Evolutionary conservation across 768 basidiomycete genomes (phyloP).

Genomic region (Termitomyces sp.): DNA sequence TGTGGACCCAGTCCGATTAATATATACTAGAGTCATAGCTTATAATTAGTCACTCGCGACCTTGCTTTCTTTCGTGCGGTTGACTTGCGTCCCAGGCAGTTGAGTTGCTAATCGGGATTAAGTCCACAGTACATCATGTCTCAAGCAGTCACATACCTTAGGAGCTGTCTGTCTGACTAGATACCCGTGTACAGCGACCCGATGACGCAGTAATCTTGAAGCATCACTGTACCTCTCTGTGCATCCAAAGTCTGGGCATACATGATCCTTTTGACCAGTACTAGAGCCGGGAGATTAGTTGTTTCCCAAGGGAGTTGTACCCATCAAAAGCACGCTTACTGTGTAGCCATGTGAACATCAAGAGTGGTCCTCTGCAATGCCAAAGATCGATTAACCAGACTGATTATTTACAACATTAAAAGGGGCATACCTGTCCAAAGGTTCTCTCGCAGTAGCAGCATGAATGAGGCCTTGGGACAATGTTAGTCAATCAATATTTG

Average conservation of each 20-base stretch:
- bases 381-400: neutral
- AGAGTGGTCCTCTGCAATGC: conserved; percentile 22
- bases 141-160: conserved; percentile 8
- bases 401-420: neutral
- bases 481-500: neutral
- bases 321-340: conserved; percentile 10
- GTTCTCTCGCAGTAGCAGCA: conserved; percentile 17
- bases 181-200: conserved; percentile 20
- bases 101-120: conserved; percentile 3
- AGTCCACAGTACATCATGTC: neutral
- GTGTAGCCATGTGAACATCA: conserved; percentile 22
- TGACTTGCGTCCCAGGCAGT: conserved; percentile 3
- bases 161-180: conserved; percentile 19
- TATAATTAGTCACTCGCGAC: neutral
- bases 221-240: conserved; percentile 23
- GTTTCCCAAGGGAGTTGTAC: neutral
- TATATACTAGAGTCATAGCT: neutral
- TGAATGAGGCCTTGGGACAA: conserved; percentile 16
- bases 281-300: conserved; percentile 5
- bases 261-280: conserved; percentile 19
- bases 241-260: conserved; percentile 18
- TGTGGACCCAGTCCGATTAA: no score
- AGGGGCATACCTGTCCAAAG: conserved; percentile 19
- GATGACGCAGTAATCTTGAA: conserved; percentile 22
- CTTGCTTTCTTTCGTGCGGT: neutral